phyloP scores from a whole-genome alignment of 2,329 filamentous ascomycete species.

The Ascochyta viciae-villosae region DNA sequence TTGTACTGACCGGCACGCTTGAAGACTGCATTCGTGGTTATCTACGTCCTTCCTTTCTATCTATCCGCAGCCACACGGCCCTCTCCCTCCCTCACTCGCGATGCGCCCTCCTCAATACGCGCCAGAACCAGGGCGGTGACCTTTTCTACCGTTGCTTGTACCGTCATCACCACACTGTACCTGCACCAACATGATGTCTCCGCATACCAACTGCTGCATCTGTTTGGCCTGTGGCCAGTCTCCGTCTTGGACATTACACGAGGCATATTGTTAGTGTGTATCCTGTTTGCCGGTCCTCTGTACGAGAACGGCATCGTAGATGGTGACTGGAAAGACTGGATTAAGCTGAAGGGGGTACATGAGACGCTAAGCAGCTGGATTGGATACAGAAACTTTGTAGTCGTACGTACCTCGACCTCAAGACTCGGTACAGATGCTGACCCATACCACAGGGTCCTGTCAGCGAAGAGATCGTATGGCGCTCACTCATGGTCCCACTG shows the following conservation, averaged over 20 bases:
- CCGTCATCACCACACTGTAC: slow-evolving; percentile 70
- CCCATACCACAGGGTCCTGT: slow-evolving; percentile 66
- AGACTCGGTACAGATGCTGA: slow-evolving; percentile 9
- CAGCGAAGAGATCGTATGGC: slow-evolving; percentile 94
- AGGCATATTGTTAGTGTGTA: slow-evolving; percentile 72
- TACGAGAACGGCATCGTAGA: slow-evolving; percentile 81
- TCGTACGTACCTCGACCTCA: slow-evolving; percentile 62
- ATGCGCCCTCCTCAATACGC: slow-evolving; percentile 88
- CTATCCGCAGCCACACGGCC: slow-evolving; percentile 80
- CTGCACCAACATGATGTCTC: slow-evolving; percentile 63
- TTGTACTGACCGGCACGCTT: slow-evolving; percentile 29
- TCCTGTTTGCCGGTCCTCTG: slow-evolving; percentile 84
- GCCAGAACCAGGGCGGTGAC: slow-evolving; percentile 83
- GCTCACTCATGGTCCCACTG: slow-evolving; percentile 82
- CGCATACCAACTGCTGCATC: slow-evolving; percentile 64
- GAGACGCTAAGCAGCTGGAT: slow-evolving; percentile 73
- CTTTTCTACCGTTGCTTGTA: slow-evolving; percentile 74
- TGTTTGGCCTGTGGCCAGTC: slow-evolving; percentile 83
- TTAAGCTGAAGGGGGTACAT: slow-evolving; percentile 62
- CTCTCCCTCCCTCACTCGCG: slow-evolving; percentile 78
- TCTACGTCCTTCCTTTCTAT: slow-evolving; percentile 94
- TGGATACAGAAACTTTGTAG: slow-evolving; percentile 85
- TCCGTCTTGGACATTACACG: slow-evolving; percentile 69
- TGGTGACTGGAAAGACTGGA: slow-evolving; percentile 70
- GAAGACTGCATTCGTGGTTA: slow-evolving; percentile 79